Percentiles rank a stretch among this genome's conserved stretches.
Conservation (phyloP, 768 basidiomycete species). For the Termitomyces titanicus region DNA sequence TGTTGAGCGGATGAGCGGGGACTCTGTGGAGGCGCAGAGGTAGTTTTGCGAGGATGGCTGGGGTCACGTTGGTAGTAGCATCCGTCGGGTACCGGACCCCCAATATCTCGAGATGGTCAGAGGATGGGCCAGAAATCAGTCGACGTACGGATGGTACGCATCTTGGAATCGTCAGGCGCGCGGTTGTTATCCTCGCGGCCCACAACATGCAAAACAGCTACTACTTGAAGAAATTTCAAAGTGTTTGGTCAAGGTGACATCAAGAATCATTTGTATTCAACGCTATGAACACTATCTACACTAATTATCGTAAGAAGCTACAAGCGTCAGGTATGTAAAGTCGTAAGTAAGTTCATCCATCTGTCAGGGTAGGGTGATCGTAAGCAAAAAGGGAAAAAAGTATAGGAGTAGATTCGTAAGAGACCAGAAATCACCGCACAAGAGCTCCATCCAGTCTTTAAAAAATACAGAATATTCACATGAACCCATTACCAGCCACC, state of each 20-base stretch:
- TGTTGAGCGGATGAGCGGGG: constrained; percentile 81
- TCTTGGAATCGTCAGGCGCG: constrained; percentile 3
- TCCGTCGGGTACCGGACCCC: constrained; percentile 75
- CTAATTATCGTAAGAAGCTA: constrained; percentile 21
- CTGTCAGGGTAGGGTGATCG: constrained; percentile 16
- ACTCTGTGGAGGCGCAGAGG: constrained; percentile 71
- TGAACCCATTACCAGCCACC: constrained; percentile 46
- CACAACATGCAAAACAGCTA: constrained; percentile 13
- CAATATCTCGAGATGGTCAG: constrained; percentile 45
- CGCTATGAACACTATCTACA: constrained; percentile 36
- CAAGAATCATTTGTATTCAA: constrained; percentile 14
- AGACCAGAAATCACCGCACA: constrained; percentile 1
- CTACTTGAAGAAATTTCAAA: constrained; percentile 1
- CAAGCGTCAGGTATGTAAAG: constrained; percentile 23
- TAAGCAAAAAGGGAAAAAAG: constrained; percentile 9
- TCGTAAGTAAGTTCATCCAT: constrained; percentile 25
- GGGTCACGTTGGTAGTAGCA: constrained; percentile 77
- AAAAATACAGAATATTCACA: constrained; percentile 29
- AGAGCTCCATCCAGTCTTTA: constrained; percentile 16
- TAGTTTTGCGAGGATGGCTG: constrained; percentile 81
- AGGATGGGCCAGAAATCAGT: constrained; percentile 10
- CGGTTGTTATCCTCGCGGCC: constrained; percentile 7
- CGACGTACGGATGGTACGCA: constrained; percentile 4
- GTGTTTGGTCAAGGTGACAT: constrained; percentile 16
- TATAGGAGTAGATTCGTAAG: constrained; percentile 5